Conservation (phyloP, 305 asterid genomes). For the Caryopteris hybrid region DNA sequence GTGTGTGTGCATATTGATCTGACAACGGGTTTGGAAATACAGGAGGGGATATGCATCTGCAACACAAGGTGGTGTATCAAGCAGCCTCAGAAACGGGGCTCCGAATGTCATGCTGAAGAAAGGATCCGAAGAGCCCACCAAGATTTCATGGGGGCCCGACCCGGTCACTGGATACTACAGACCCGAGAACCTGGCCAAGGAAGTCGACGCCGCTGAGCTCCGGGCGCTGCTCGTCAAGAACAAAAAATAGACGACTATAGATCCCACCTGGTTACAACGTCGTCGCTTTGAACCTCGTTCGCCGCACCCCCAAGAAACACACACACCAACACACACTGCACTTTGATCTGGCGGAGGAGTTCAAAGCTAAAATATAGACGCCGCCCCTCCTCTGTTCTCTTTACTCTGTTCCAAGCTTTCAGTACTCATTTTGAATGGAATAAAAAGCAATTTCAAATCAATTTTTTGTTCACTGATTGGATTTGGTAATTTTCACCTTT, state of each 20-base stretch:
- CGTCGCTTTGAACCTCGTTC: not conserved
- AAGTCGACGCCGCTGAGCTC: slow-evolving; percentile 43
- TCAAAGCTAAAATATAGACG: not conserved
- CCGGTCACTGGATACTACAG: slow-evolving; percentile 61
- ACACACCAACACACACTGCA: too few species aligned
- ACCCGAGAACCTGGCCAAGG: slow-evolving; percentile 39
- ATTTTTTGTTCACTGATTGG: too few species aligned
- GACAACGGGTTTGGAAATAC: not conserved
- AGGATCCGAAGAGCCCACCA: slow-evolving; percentile 30
- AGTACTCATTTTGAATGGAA: not conserved
- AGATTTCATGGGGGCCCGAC: slow-evolving; percentile 59
- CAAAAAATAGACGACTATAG: slow-evolving; percentile 18
- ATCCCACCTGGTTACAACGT: not conserved
- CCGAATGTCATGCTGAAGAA: slow-evolving; percentile 37
- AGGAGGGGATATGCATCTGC: slow-evolving; percentile 28
- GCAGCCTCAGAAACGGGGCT: slow-evolving; percentile 21
- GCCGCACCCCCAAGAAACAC: not conserved
- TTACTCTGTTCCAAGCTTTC: not conserved
- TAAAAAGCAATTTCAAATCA: not conserved
- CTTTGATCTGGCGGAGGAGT: not conserved
- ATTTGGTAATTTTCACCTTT: too few species aligned
- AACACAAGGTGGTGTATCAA: too few species aligned
- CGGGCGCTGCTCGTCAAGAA: slow-evolving; percentile 35
- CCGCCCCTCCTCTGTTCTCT: not conserved
- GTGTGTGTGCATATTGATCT: not conserved